These are phyloP conservation scores for Talaromyces funiculosus DNA, from an alignment of 2,329 filamentous ascomycete genomes.

Conservation along the genomic window DNA sequence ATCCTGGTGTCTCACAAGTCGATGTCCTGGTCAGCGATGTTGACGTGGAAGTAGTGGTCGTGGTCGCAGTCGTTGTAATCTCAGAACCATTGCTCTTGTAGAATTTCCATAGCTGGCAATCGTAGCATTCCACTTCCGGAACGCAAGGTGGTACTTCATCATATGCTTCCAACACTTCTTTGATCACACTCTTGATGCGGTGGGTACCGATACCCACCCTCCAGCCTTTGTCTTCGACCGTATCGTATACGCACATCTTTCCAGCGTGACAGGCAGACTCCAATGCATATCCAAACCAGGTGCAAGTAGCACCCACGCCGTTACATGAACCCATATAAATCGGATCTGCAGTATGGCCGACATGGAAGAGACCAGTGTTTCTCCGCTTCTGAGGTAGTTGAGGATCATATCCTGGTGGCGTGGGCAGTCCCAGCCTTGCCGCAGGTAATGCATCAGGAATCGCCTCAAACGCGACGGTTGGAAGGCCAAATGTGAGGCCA, in stretches of 20 bases:
- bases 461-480: slow-evolving; percentile 88
- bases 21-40: slow-evolving; percentile 66
- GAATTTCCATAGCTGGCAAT: slow-evolving; percentile 92
- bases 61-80: slow-evolving; percentile 63
- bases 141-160: slow-evolving; percentile 72
- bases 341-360: slow-evolving; percentile 92
- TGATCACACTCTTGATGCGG: slow-evolving; percentile 81
- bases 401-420: slow-evolving; percentile 71
- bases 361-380: slow-evolving; percentile 77
- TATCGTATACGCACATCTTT: slow-evolving; percentile 83
- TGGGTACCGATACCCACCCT: slow-evolving; percentile 86
- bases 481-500: slow-evolving; percentile 83
- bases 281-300: slow-evolving; percentile 86
- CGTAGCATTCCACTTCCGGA: slow-evolving; percentile 71
- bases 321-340: slow-evolving; percentile 94
- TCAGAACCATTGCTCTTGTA: slow-evolving; percentile 88
- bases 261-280: slow-evolving; percentile 91
- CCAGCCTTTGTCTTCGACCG: slow-evolving; percentile 87
- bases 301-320: slow-evolving; percentile 80
- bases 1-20: slow-evolving; percentile 86
- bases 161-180: slow-evolving; percentile 79
- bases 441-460: slow-evolving; percentile 87
- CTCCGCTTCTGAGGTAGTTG: slow-evolving; percentile 63
- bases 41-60: slow-evolving; percentile 52
- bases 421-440: slow-evolving; percentile 74